Evolutionary conservation across 2,329 filamentous ascomycete genomes (phyloP).

Genomic region (Hypoxylon sp.): DNA sequence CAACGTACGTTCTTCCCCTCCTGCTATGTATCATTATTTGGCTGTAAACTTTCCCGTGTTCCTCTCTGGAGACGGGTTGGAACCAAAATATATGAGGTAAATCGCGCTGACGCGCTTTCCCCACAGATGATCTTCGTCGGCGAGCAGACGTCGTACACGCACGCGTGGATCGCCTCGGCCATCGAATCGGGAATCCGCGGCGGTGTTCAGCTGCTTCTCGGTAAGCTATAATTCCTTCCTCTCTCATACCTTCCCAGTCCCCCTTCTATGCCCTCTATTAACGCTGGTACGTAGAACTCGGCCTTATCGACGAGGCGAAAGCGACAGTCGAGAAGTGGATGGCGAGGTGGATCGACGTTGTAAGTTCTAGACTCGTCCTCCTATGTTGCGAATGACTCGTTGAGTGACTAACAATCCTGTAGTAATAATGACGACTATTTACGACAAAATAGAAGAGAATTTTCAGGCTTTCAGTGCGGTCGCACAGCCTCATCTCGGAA

Average conservation of each 20-base stretch:
- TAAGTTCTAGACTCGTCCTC: too few species aligned
- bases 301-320: constrained; percentile 75
- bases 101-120: not conserved
- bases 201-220: constrained; percentile 68
- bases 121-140: constrained; percentile 69
- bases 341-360: constrained; percentile 68
- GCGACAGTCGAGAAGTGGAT: constrained; percentile 70
- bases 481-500: too few species aligned
- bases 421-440: too few species aligned
- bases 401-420: too few species aligned
- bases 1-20: constrained; percentile 50
- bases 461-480: not conserved
- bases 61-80: not conserved
- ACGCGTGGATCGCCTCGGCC: constrained; percentile 74
- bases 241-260: not conserved
- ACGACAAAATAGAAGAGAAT: not conserved
- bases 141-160: constrained; percentile 75
- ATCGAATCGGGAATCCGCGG: constrained; percentile 73
- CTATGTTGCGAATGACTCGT: too few species aligned
- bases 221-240: too few species aligned
- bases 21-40: too few species aligned
- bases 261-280: not conserved
- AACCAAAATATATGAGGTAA: too few species aligned
- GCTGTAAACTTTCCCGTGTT: not conserved
- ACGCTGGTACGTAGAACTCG: constrained; percentile 55